Base-by-base conservation (phyloP, 1,139 yeast species). In the Geotrichum candidum region DNA sequence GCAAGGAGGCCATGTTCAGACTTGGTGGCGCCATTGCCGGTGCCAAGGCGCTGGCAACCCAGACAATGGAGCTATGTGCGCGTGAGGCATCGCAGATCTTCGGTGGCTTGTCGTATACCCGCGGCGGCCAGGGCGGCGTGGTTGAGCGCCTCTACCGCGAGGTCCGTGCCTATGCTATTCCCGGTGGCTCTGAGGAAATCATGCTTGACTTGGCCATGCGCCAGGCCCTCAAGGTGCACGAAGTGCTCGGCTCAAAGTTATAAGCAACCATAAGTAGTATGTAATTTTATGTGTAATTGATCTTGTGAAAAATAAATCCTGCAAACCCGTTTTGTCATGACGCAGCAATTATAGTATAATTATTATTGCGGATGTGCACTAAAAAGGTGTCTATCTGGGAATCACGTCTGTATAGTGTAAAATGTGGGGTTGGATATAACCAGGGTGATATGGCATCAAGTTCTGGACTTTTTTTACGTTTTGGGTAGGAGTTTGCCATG, bases 11-110 rank as follows among this genome's bases (percentile, higher is more conserved):
- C 56, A 73, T 73, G 72, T 62, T 76, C 46, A 72, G 77, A 41
- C 71, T 77, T n/a, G 80, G 80, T 50, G 80, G 81, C n/a, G 74
- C 76, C 59, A 77, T 78, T 63, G 80, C 81, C 41, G 79, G 79
- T 22, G 69, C 73, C 66, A 77, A 77, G 69, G 80, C 80, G n/a
- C 73, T 74, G 63, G 65, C 76, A 54, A 76, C 80, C 18, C 79
- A 76, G 66, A 70, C 76, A 23, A 69, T 77, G 66, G 80, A 77
- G 68, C 72, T 69, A 64, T 77, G 79, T 65, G 80, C 80, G 27
- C 73, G 80, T 35, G 81, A 78, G 62, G 80, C 80, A 1, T 72
- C 79, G 11, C 81, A 77, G 68, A 75, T 77, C 66, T 78, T 77
- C 66, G 80, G 80, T 52, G 80, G 80, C 50, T 71, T 77, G 25